These are phyloP conservation scores for Allium sativum DNA, from an alignment of 106 monocot genomes.

Conservation along the genomic window DNA sequence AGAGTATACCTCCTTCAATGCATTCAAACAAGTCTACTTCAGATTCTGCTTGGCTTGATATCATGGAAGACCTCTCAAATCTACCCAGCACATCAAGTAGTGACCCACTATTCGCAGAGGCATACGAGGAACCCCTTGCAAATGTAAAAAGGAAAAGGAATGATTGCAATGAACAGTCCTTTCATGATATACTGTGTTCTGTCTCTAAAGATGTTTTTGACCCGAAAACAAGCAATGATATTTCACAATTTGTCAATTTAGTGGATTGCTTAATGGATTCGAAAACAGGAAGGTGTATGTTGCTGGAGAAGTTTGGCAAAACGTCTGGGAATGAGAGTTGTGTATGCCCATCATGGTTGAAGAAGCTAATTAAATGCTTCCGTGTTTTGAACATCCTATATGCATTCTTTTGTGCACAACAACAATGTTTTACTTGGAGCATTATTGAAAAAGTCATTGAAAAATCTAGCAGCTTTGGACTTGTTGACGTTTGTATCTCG, in stretches of 20 bases:
- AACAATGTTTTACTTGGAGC: slow-evolving; percentile 28
- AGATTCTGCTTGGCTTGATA: slow-evolving; percentile 59
- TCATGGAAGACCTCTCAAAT: slow-evolving; percentile 59
- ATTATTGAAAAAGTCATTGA: slow-evolving; percentile 37
- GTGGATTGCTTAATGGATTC: slow-evolving; percentile 40
- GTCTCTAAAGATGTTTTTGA: slow-evolving; percentile 15
- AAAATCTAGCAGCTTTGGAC: slow-evolving; percentile 17
- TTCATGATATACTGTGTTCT: slow-evolving; percentile 26
- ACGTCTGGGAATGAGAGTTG: slow-evolving; percentile 11
- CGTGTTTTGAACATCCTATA: slow-evolving; percentile 54
- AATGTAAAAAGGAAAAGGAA: slow-evolving; percentile 9
- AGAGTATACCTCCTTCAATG: not conserved
- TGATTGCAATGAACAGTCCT: not conserved
- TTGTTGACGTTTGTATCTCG: slow-evolving; percentile 26
- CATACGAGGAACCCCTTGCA: not conserved
- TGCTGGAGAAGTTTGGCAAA: slow-evolving; percentile 19
- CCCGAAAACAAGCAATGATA: slow-evolving; percentile 1
- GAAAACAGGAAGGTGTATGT: slow-evolving; percentile 27
- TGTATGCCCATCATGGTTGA: slow-evolving; percentile 67
- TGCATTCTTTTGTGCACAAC: slow-evolving; percentile 39
- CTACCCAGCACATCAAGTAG: slow-evolving; percentile 13
- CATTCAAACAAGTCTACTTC: slow-evolving; percentile 14
- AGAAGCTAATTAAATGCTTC: slow-evolving; percentile 57
- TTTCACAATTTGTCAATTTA: slow-evolving; percentile 20
- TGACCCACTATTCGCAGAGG: not conserved